These are phyloP conservation scores for Acanthamoeba culbertsoni DNA, from an alignment of 208 protist genomes.

Conservation along the genomic window DNA sequence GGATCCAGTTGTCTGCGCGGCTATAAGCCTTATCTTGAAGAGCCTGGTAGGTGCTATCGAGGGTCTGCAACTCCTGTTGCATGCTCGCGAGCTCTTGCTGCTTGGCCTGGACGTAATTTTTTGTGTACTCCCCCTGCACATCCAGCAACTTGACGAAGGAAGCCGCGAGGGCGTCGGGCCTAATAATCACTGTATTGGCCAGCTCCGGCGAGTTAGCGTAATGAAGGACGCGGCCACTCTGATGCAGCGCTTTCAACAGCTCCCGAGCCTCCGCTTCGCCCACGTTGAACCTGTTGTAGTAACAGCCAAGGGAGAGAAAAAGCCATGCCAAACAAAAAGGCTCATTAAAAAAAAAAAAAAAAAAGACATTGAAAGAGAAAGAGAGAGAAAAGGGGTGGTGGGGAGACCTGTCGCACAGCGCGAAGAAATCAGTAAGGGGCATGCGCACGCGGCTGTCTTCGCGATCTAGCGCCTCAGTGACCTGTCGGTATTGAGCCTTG, in stretches of 20 bases:
- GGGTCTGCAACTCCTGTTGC: not conserved
- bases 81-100: not conserved
- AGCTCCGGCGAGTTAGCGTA: not conserved
- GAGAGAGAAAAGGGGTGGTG: not conserved
- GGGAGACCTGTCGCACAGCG: not conserved
- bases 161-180: not conserved
- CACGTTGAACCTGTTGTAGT: not conserved
- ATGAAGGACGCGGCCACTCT: not conserved
- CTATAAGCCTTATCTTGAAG: not conserved
- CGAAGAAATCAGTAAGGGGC: not conserved
- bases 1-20: not conserved
- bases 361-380: too few relatives aligned
- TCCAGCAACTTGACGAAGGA: not conserved
- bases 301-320: not conserved
- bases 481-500: not conserved
- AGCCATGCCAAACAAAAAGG: not conserved
- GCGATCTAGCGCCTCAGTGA: not conserved
- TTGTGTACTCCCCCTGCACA: not conserved
- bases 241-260: not conserved
- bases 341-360: not conserved
- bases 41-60: not conserved
- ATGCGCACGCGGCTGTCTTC: not conserved
- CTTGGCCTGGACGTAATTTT: not conserved
- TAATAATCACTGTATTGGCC: not conserved
- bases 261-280: not conserved